Evolutionary conservation across 305 asterid genomes (phyloP).

Genomic region (Withania somnifera): DNA sequence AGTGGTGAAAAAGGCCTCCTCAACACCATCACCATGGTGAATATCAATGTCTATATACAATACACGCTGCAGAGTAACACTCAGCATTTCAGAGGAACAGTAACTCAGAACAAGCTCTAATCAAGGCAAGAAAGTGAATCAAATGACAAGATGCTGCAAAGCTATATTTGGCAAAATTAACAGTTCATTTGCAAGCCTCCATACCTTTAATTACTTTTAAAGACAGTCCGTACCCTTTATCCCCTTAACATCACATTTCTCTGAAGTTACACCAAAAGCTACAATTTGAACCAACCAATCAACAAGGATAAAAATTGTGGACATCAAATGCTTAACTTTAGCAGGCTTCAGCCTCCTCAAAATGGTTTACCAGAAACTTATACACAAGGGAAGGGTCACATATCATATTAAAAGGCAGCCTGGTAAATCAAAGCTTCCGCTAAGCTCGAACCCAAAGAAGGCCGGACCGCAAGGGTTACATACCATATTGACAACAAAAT

Average conservation of each 20-base stretch:
- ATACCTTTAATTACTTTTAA: background rate
- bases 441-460: too few species aligned
- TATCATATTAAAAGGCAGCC: too few species aligned
- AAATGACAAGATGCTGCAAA: background rate
- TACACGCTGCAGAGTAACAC: constrained; percentile 48
- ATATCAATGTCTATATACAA: constrained; percentile 74
- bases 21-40: constrained; percentile 94
- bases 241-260: background rate
- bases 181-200: background rate
- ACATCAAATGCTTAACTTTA: background rate
- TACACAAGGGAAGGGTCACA: background rate
- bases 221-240: background rate
- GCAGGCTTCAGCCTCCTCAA: background rate
- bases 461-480: background rate
- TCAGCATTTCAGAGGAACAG: constrained; percentile 1
- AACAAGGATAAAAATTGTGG: background rate
- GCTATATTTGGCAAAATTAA: background rate
- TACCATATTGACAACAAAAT: background rate
- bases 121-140: background rate
- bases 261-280: background rate
- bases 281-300: background rate
- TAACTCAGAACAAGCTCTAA: background rate
- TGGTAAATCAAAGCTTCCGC: too few species aligned
- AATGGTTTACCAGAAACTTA: background rate
- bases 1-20: constrained; percentile 78